Conservation (phyloP, 2,329 filamentous ascomycete genomes). For the Elsinoe fawcettii region DNA sequence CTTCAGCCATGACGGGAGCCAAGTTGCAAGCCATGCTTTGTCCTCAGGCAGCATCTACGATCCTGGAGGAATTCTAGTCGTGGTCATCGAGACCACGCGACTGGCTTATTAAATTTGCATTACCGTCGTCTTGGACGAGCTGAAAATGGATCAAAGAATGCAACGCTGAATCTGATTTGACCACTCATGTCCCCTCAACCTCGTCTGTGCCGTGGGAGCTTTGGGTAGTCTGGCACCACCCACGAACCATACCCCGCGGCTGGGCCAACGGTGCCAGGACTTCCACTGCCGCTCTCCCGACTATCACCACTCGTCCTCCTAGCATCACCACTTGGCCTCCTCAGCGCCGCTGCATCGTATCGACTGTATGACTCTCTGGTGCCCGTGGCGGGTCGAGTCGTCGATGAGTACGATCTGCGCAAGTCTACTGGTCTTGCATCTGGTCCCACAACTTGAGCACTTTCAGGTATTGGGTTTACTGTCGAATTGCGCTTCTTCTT, state of each 20-base stretch:
- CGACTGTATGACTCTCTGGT: neutral
- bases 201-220: neutral
- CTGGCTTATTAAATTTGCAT: neutral
- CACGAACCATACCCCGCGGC: conserved; percentile 8
- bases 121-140: neutral
- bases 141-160: neutral
- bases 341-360: neutral
- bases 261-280: conserved; percentile 6
- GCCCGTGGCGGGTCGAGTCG: neutral
- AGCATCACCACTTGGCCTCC: neutral
- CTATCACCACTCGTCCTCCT: conserved; percentile 5
- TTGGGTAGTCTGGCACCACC: conserved; percentile 11
- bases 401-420: conserved; percentile 7
- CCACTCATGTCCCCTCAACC: neutral
- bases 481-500: neutral
- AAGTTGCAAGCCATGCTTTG: neutral
- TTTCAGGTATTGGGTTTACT: neutral
- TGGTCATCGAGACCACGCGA: conserved; percentile 9
- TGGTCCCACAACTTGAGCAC: neutral
- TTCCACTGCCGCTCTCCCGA: neutral
- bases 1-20: conserved; percentile 9
- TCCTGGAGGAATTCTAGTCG: neutral
- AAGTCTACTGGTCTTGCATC: neutral
- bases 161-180: neutral
- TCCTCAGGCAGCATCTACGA: neutral